phyloP scores from a whole-genome alignment of 2,329 filamentous ascomycete species.

The Botryotinia calthae region DNA sequence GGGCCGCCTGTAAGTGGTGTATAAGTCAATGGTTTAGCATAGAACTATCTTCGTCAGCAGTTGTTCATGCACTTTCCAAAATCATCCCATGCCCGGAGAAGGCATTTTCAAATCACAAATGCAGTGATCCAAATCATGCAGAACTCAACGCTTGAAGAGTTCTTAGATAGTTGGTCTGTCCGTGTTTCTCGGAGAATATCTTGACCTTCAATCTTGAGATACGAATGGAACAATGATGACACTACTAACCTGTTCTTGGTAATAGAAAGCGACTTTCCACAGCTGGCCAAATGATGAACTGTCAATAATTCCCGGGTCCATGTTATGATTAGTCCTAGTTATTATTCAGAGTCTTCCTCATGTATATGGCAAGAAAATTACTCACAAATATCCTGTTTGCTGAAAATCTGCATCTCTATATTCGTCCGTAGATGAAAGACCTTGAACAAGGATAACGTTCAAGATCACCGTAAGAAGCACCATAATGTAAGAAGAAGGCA shows the following conservation, averaged over 20 bases:
- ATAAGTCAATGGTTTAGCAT: conserved; percentile 51
- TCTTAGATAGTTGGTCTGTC: background rate
- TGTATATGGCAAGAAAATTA: background rate
- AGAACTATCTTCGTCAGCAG: conserved; percentile 50
- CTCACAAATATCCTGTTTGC: conserved; percentile 15
- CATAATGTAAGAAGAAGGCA: background rate
- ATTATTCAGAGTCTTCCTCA: background rate
- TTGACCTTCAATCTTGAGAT: background rate
- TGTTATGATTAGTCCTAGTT: conserved; percentile 52
- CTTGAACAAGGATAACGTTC: background rate
- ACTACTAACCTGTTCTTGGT: conserved; percentile 14
- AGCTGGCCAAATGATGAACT: conserved; percentile 55
- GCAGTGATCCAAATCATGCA: background rate
- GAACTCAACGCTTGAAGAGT: background rate
- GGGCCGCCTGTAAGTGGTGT: conserved; percentile 47
- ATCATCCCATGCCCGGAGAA: background rate
- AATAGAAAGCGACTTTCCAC: conserved; percentile 44
- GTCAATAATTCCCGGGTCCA: conserved; percentile 58
- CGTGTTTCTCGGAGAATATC: too few relatives aligned
- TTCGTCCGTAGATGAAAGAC: conserved; percentile 10
- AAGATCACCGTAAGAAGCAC: background rate
- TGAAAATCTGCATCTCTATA: conserved; percentile 16
- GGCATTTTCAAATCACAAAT: background rate
- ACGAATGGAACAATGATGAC: background rate
- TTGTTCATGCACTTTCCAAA: conserved; percentile 43